These are phyloP conservation scores for Oenanthe javanica DNA, from an alignment of 140 eudicot genomes.

Conservation along the genomic window DNA sequence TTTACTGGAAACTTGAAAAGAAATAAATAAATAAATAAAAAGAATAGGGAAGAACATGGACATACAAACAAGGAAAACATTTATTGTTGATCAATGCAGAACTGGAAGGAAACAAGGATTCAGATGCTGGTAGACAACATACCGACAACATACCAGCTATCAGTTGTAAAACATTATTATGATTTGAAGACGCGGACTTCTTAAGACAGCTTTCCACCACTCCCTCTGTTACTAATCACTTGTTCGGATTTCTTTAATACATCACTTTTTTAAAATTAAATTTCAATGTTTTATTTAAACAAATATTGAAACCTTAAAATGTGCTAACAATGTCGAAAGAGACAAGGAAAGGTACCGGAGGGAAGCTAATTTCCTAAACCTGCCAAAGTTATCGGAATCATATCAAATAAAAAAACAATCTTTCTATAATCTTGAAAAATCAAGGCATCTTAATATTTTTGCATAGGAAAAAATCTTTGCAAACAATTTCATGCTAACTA, in stretches of 20 bases:
- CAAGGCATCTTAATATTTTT: neutral
- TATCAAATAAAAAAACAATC: neutral
- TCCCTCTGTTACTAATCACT: neutral
- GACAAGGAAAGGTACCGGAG: neutral
- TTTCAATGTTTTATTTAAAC: neutral
- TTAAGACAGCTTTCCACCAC: neutral
- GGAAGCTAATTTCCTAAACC: neutral
- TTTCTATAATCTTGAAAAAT: neutral
- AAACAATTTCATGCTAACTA: neutral
- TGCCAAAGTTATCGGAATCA: neutral
- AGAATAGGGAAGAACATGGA: neutral
- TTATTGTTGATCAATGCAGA: neutral
- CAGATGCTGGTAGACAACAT: neutral
- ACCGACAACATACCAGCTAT: neutral
- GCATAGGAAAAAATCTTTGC: neutral
- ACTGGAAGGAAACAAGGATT: neutral
- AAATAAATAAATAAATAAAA: no score
- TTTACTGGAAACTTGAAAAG: neutral
- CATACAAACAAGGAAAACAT: neutral
- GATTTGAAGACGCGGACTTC: neutral
- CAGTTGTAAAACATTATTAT: neutral
- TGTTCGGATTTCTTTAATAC: neutral
- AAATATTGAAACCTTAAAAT: neutral
- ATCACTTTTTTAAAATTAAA: no score
- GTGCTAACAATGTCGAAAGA: neutral